Base-by-base conservation (phyloP, 768 basidiomycete species). In the Arthromyces matolae region DNA sequence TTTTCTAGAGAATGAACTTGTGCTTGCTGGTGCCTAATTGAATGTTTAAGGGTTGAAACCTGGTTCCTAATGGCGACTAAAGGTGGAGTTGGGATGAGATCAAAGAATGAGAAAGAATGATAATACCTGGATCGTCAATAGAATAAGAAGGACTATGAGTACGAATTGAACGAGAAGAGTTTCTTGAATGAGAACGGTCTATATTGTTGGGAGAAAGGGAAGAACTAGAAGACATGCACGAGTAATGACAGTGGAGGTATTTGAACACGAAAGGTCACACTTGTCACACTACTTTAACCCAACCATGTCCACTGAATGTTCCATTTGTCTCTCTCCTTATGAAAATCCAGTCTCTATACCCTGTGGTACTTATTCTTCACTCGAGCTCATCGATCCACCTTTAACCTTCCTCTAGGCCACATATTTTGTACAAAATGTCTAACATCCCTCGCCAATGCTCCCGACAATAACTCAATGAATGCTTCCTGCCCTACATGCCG, bases 11-110 rank as follows among this genome's bases (percentile, higher is more conserved):
- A 72, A 55, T 83, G 77, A 28, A 89, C 64, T 57, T 90, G 86
- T 16, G 88, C 88, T 70, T 89, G 86, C 60, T 91, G 86, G 57
- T 90, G 88, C 52, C 89, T 72, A 57, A 91, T 91, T 61, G 76
- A 80, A 63, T 91, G 89, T 67, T 85, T 89, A 60, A 91, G 68
- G 32, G 82, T 83, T 55, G 86, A 88, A 68, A 91, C 83, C 51
- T 90, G 88, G 57, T 80, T 83, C 47, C 89, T 80, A 44, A 89
- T 73, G 52, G 81, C 78, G 60, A 89, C 89, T 91, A 58, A n/a
- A 51, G 50, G 45, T 35, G 47, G 38, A 37, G 48, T 38, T 52
- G 54, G 28, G 47, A 54, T 52, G 61, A 58, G 46, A 48, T n/a
- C n/a, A 42, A 55, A 35, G 50, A 53, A 51, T 55, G 51, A n/a